Percentiles rank a stretch among this genome's conserved stretches.
These are phyloP conservation scores for Talaromyces ruber DNA, from an alignment of 495 filamentous ascomycete species.

Conservation along the genomic window DNA sequence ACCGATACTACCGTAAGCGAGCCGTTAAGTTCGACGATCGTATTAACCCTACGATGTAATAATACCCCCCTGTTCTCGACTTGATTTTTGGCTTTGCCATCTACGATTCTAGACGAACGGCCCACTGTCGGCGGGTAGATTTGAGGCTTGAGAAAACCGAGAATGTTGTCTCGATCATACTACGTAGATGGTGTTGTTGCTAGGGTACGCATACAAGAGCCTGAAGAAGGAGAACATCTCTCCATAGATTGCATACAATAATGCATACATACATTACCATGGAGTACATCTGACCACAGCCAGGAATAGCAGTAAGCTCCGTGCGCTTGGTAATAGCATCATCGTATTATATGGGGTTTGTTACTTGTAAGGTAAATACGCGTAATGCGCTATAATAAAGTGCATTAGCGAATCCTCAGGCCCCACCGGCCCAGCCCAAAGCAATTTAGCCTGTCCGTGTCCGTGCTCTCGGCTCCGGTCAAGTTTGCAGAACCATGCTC, in stretches of 20 bases:
- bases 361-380: neutral
- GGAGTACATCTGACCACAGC: no score
- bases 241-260: neutral
- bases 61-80: neutral
- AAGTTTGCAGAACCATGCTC: neutral
- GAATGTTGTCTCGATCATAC: no score
- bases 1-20: no score
- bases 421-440: neutral
- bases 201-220: no score
- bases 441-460: neutral
- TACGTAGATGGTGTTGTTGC: no score
- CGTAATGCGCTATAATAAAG: neutral
- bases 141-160: neutral
- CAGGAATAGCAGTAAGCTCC: neutral
- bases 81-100: neutral
- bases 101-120: no score
- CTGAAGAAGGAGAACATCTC: neutral
- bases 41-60: neutral
- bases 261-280: no score
- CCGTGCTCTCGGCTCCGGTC: neutral
- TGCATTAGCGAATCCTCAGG: neutral
- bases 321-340: neutral
- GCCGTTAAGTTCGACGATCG: neutral
- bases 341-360: neutral
- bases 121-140: neutral